A percentile compares a stretch with the other conserved stretches of the same genome.
Evolutionary conservation across 2,329 filamentous ascomycete species (phyloP).

Genomic region (Pseudogymnoascus sp.): DNA sequence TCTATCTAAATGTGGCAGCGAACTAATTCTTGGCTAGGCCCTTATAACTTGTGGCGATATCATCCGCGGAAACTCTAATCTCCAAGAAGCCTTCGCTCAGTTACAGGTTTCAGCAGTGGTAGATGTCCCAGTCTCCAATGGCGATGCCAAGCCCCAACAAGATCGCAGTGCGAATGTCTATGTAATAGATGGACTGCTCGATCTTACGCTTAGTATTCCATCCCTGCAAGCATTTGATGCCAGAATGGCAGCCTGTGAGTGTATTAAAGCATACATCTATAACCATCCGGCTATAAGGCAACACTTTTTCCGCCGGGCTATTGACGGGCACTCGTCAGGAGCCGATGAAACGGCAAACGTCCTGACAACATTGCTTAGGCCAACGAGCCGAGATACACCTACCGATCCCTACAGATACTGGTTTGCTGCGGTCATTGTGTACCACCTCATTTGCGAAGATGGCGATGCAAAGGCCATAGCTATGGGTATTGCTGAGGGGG

Average conservation of each 20-base stretch:
- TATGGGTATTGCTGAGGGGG: slow-evolving; percentile 78
- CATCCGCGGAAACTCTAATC: slow-evolving; percentile 66
- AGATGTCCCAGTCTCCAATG: slow-evolving; percentile 32
- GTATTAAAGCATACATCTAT: slow-evolving; percentile 85
- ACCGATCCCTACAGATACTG: slow-evolving; percentile 79
- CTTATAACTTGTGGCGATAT: slow-evolving; percentile 78
- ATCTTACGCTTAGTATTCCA: slow-evolving; percentile 64
- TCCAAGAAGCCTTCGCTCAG: slow-evolving; percentile 87
- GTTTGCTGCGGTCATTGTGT: slow-evolving; percentile 80
- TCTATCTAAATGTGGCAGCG: not conserved
- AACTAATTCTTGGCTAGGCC: slow-evolving; percentile 43
- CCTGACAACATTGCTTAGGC: slow-evolving; percentile 68
- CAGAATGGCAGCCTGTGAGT: slow-evolving; percentile 76
- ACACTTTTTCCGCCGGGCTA: slow-evolving; percentile 81
- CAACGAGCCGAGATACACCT: slow-evolving; percentile 50
- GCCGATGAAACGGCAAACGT: slow-evolving; percentile 82
- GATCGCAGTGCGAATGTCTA: slow-evolving; percentile 60
- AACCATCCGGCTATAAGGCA: slow-evolving; percentile 70
- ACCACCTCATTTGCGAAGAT: slow-evolving; percentile 78
- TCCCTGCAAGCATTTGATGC: slow-evolving; percentile 64
- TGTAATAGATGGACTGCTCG: slow-evolving; percentile 86
- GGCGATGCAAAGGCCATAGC: slow-evolving; percentile 68
- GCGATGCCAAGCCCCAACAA: slow-evolving; percentile 30
- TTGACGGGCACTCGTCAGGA: slow-evolving; percentile 72
- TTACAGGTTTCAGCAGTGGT: slow-evolving; percentile 63